Base-by-base conservation (phyloP, 2,329 filamentous ascomycete genomes). In the Diaporthe destruens region DNA sequence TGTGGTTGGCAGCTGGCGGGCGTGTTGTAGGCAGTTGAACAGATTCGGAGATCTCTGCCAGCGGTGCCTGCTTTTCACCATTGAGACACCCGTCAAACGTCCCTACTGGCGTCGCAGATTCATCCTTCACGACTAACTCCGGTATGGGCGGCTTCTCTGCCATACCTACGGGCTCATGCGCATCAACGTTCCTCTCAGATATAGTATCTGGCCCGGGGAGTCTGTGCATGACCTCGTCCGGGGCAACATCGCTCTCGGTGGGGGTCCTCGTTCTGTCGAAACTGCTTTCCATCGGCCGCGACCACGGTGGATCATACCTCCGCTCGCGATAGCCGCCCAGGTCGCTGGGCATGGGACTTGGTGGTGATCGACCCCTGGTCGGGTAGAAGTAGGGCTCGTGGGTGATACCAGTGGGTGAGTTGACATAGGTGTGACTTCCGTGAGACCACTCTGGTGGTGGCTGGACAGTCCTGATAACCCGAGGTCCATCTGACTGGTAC, bases 331-430 rank as follows among this genome's bases (percentile, higher is more conserved):
- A 77, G 59, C 82, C 85, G 66, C 82, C 85, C 68, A 80, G 79
- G 73, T 86, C 82, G 72, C 82, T 86, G 25, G 86, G 85, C 47
- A 85, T 77, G 16, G 86, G 86, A 53, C 87, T 88, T 0, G 87
- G 86, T 1, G 87, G 87, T 32, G 88, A 90, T 39, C 88, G 84
- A 7, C 88, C 88, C 56, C 88, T 82, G 14, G 81, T 82, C 7
- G 86, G 85, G 75, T 85, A 86, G 76, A 85, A 82, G 75, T 79
- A 84, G 1, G 82, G 79, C 42, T 87, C 85, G 23, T 85, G 81
- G 3, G 81, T 79, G 74, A 78, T 78, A 61, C 75, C 81, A 63
- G 72, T 80, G 69, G 77, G 78, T 77, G 78, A 78, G 55, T 84
- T 81, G 55, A 80, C 80, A 72, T 82, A 82, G 1, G 81, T 79